Conservation (phyloP, 345 rosid genomes). For the Corymbia maculata region DNA sequence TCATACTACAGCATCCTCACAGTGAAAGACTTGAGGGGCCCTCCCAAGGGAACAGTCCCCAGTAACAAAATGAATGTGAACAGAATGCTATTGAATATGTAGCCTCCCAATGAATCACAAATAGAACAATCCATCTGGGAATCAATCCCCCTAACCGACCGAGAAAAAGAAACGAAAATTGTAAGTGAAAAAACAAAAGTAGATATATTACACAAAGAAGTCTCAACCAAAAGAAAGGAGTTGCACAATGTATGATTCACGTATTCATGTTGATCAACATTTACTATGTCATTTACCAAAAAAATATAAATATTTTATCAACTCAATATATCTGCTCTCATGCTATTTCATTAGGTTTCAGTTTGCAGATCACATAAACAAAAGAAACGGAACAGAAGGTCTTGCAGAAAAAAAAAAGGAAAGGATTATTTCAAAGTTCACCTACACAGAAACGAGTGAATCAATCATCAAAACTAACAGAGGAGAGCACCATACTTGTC, state of each 20-base stretch:
- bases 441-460: background rate
- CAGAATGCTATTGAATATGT: no score
- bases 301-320: background rate
- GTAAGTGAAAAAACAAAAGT: no score
- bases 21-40: no score
- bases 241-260: background rate
- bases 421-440: background rate
- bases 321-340: background rate
- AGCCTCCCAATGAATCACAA: no score
- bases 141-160: no score
- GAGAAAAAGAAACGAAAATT: no score
- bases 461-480: background rate
- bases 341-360: background rate
- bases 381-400: background rate
- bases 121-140: no score
- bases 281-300: background rate
- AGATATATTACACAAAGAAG: no score
- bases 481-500: slow-evolving; percentile 46
- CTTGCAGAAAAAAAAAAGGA: background rate
- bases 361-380: background rate
- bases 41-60: no score
- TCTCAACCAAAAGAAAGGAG: background rate
- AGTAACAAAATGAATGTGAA: no score
- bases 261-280: no score
- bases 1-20: background rate